These are phyloP conservation scores for Fusarium papillatum DNA, from an alignment of 2,329 filamentous ascomycete species.

Conservation along the genomic window DNA sequence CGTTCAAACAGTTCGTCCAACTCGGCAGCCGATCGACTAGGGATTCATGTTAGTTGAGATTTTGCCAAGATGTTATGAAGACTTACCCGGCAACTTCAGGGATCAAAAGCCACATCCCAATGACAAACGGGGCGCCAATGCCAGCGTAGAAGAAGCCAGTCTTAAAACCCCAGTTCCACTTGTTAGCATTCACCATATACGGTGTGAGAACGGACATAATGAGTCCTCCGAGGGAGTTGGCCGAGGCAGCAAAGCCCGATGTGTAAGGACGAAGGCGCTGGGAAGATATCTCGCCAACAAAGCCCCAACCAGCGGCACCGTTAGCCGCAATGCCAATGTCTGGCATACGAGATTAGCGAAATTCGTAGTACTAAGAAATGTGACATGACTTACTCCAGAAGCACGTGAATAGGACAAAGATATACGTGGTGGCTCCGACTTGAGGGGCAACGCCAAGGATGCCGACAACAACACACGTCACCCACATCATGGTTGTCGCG, in stretches of 20 bases:
- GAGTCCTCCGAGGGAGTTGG: not conserved
- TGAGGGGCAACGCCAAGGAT: not conserved
- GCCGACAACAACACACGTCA: not conserved
- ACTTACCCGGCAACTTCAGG: not conserved
- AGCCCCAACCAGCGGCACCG: conserved; percentile 1
- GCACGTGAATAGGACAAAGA: not conserved
- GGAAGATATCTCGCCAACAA: not conserved
- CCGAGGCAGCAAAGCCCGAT: not conserved
- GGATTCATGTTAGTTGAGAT: not conserved
- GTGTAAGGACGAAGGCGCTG: conserved; percentile 2
- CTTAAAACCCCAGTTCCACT: conserved; percentile 1
- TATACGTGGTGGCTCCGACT: not conserved
- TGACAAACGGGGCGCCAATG: not conserved
- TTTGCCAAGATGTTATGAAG: not conserved
- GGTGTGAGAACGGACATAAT: not conserved
- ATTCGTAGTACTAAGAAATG: too few species aligned
- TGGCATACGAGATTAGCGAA: not conserved
- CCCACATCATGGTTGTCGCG: not conserved
- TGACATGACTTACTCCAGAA: not conserved
- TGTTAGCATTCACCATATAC: not conserved
- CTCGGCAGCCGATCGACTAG: not conserved
- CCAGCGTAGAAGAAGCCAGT: conserved; percentile 4
- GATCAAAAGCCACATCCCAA: conserved; percentile 1
- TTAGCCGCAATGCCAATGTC: conserved; percentile 2
- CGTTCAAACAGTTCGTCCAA: conserved; percentile 44